These are phyloP conservation scores for Halophytophthora batemanensis DNA, from an alignment of 352 stramenopile genomes.

Conservation along the genomic window DNA sequence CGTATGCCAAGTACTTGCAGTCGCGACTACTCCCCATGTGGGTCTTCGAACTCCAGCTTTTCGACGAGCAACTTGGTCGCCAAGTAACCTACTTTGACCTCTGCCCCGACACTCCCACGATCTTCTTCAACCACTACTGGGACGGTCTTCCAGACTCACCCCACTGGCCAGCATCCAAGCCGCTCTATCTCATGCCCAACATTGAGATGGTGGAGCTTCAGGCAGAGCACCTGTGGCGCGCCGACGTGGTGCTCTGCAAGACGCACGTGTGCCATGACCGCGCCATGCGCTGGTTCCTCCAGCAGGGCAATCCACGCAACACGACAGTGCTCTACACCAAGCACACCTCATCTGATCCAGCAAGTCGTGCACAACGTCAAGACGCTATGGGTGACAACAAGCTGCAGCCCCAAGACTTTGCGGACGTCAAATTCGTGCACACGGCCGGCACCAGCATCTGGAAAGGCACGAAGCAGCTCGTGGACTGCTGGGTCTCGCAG, in stretches of 20 bases:
- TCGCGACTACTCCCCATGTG: slow-evolving; percentile 32
- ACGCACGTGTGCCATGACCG: slow-evolving; percentile 38
- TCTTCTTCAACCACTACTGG: slow-evolving; percentile 64
- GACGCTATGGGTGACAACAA: slow-evolving; percentile 16
- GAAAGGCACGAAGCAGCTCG: slow-evolving; percentile 47
- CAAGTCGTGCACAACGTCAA: slow-evolving; percentile 12
- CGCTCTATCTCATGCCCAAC: slow-evolving; percentile 46
- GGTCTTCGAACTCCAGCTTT: slow-evolving; percentile 24
- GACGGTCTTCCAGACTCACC: slow-evolving; percentile 8
- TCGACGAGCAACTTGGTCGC: slow-evolving; percentile 12
- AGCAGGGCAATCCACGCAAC: slow-evolving; percentile 34
- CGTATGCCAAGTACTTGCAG: slow-evolving; percentile 42
- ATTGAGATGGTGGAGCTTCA: slow-evolving; percentile 56
- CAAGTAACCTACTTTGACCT: slow-evolving; percentile 48
- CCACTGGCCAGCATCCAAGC: slow-evolving; percentile 26
- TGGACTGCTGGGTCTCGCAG: slow-evolving; percentile 51
- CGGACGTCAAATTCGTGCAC: slow-evolving; percentile 37
- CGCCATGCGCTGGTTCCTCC: slow-evolving; percentile 40
- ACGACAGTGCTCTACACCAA: slow-evolving; percentile 43
- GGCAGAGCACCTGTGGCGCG: slow-evolving; percentile 40
- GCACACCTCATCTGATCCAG: slow-evolving; percentile 36
- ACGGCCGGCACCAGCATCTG: slow-evolving; percentile 41
- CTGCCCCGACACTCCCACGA: slow-evolving; percentile 34
- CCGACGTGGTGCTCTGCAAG: slow-evolving; percentile 57
- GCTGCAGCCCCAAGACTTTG: slow-evolving; percentile 36